phyloP scores from a whole-genome alignment of 495 filamentous ascomycete species.

The Penicillium crystallinum region DNA sequence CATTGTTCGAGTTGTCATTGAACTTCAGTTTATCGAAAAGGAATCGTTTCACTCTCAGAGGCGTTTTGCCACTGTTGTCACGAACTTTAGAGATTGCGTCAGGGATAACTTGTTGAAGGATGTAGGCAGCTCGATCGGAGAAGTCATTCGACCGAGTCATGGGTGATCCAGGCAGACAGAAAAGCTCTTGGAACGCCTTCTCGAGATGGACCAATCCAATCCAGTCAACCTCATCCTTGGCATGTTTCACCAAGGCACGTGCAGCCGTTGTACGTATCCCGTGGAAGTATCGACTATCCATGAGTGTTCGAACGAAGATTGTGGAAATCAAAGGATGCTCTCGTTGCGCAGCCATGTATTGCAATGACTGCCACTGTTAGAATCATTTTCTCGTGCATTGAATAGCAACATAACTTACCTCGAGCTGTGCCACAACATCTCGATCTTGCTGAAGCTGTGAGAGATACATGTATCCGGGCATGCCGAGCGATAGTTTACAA shows the following conservation, averaged over 20 bases:
- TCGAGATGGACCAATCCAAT: constrained; percentile 80
- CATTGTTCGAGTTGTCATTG: constrained; percentile 89
- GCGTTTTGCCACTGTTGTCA: constrained; percentile 69
- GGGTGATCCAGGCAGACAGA: constrained; percentile 66
- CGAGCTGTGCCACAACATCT: constrained; percentile 91
- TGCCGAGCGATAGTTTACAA: constrained; percentile 67
- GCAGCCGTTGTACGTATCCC: constrained; percentile 83
- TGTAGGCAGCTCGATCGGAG: constrained; percentile 71
- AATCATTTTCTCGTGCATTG: background rate
- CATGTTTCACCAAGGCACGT: constrained; percentile 66
- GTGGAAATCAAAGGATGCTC: constrained; percentile 74
- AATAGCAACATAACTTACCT: constrained; percentile 39
- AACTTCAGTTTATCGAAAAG: constrained; percentile 82
- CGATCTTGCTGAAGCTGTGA: constrained; percentile 96
- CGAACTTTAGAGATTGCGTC: constrained; percentile 73
- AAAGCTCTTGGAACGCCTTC: constrained; percentile 79
- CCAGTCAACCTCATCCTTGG: constrained; percentile 62
- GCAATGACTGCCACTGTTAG: constrained; percentile 44
- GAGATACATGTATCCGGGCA: constrained; percentile 94
- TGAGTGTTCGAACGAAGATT: constrained; percentile 78
- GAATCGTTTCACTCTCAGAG: constrained; percentile 67
- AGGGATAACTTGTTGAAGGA: constrained; percentile 75
- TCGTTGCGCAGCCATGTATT: constrained; percentile 53
- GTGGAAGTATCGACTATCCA: constrained; percentile 90
- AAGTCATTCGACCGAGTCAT: constrained; percentile 90